phyloP scores from a whole-genome alignment of 1,139 yeast species.

The Diutina mesorugosa region DNA sequence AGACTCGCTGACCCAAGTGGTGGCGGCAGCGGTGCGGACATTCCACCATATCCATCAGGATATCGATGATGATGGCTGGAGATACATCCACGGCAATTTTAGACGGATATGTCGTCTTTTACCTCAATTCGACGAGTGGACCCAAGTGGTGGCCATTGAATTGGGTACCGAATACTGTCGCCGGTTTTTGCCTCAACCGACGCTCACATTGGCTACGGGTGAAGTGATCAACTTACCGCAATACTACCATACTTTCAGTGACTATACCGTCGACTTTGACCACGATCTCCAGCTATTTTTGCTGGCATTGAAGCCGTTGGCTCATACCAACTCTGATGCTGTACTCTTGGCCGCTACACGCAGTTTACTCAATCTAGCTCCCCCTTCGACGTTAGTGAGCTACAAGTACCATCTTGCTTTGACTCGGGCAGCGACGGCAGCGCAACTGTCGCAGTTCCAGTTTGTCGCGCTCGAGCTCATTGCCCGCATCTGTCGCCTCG shows the following conservation, averaged over 20 bases:
- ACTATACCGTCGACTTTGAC: slow-evolving; percentile 20
- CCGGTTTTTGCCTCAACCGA: slow-evolving; percentile 42
- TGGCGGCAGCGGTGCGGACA: slow-evolving; percentile 55
- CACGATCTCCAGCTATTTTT: slow-evolving; percentile 46
- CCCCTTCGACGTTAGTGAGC: slow-evolving; percentile 34
- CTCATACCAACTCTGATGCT: slow-evolving; percentile 40
- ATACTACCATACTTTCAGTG: not conserved
- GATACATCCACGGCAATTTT: slow-evolving; percentile 59
- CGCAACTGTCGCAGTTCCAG: slow-evolving; percentile 19
- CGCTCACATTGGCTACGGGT: not conserved
- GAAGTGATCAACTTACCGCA: not conserved
- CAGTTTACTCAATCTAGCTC: slow-evolving; percentile 40
- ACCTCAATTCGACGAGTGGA: slow-evolving; percentile 58
- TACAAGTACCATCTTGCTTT: slow-evolving; percentile 39
- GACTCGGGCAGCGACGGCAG: slow-evolving; percentile 23
- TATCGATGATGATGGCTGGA: slow-evolving; percentile 30
- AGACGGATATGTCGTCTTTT: slow-evolving; percentile 47
- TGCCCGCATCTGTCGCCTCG: slow-evolving; percentile 19
- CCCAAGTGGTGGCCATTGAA: slow-evolving; percentile 52
- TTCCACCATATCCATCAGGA: slow-evolving; percentile 26
- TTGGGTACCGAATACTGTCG: slow-evolving; percentile 57
- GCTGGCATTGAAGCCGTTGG: slow-evolving; percentile 27
- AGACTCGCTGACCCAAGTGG: slow-evolving; percentile 46
- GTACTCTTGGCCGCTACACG: slow-evolving; percentile 52
- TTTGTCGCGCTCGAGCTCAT: slow-evolving; percentile 31